Evolutionary conservation across 495 filamentous ascomycete species (phyloP).

Genomic region (Usnea hakonensis): DNA sequence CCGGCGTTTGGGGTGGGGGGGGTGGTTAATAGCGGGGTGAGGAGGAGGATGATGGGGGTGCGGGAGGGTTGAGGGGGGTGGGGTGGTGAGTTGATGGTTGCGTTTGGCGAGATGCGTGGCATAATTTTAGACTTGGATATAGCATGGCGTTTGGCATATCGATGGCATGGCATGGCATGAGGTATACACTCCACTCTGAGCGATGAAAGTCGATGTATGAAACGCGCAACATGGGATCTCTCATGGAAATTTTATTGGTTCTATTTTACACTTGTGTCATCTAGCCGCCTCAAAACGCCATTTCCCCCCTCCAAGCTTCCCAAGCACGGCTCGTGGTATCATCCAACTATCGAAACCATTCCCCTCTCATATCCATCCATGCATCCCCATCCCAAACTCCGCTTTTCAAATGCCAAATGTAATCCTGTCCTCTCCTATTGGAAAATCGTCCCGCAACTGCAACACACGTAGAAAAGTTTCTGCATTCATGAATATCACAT

Average conservation of each 20-base stretch:
- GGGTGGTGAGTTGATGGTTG: background rate
- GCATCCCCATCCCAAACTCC: background rate
- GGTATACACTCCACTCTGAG: background rate
- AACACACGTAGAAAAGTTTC: conserved; percentile 98
- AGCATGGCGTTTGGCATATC: conserved; percentile 12
- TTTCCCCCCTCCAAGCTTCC: background rate
- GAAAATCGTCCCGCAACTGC: conserved; percentile 62
- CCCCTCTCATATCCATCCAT: background rate
- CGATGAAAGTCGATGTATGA: background rate
- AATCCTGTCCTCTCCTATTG: conserved; percentile 14
- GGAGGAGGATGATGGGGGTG: conserved; percentile 49
- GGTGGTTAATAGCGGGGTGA: conserved; percentile 72
- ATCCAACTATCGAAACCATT: background rate
- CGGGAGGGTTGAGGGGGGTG: conserved; percentile 32
- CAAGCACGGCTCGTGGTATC: background rate
- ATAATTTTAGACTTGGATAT: background rate
- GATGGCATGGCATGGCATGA: background rate
- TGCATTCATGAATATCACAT: conserved; percentile 34
- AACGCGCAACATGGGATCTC: background rate
- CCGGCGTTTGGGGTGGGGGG: conserved; percentile 92
- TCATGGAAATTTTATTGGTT: background rate
- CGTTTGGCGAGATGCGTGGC: conserved; percentile 9
- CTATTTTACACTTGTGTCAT: background rate
- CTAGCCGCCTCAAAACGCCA: background rate
- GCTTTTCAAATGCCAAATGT: background rate